These are phyloP conservation scores for Debaryomyces fabryi DNA, from an alignment of 1,139 yeast genomes.

Conservation along the genomic window DNA sequence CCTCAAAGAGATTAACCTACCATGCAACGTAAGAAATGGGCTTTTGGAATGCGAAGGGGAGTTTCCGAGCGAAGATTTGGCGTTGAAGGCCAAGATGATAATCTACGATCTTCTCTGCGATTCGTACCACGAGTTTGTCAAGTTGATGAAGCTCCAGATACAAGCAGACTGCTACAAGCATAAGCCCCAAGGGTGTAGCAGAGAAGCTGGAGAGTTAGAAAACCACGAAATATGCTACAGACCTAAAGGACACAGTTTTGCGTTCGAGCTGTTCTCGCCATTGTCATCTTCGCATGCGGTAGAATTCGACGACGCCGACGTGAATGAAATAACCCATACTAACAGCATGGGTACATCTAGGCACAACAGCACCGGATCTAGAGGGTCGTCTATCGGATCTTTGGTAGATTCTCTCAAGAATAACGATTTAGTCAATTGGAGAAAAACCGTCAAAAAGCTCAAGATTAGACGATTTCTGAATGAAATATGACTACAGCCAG, in stretches of 20 bases:
- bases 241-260: slow-evolving; percentile 4
- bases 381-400: slow-evolving; percentile 26
- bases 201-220: slow-evolving; percentile 10
- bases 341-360: background rate
- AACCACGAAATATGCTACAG: background rate
- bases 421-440: slow-evolving; percentile 25
- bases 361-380: slow-evolving; percentile 14
- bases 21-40: slow-evolving; percentile 23
- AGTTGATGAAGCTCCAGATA: slow-evolving; percentile 18
- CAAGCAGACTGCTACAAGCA: background rate
- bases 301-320: slow-evolving; percentile 1
- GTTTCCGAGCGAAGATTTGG: slow-evolving; percentile 18
- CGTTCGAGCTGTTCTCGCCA: slow-evolving; percentile 1
- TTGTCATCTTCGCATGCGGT: slow-evolving; percentile 1
- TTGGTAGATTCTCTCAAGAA: slow-evolving; percentile 23
- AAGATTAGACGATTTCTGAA: slow-evolving; percentile 29
- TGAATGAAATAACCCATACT: background rate
- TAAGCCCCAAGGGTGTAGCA: background rate
- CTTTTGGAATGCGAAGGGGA: slow-evolving; percentile 15
- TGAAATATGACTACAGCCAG: slow-evolving; percentile 12
- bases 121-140: slow-evolving; percentile 37
- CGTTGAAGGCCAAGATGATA: slow-evolving; percentile 24
- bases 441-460: slow-evolving; percentile 29
- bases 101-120: slow-evolving; percentile 38
- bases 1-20: slow-evolving; percentile 39